Conservation (phyloP, 352 stramenopile genomes). For the Phytophthora pluvialis region DNA sequence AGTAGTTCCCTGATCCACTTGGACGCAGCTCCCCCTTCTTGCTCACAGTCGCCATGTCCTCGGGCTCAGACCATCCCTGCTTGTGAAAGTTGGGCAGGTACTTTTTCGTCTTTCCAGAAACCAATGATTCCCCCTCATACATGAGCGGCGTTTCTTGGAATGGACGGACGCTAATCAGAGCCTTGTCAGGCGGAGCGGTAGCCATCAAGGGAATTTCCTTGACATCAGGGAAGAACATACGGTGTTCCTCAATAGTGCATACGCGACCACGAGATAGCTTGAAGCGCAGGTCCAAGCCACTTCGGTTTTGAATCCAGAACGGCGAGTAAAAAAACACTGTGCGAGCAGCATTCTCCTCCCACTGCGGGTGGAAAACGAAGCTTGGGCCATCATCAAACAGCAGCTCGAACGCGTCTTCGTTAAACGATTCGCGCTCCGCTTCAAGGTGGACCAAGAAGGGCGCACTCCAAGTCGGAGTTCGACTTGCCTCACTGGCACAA, state of each 20-base stretch:
- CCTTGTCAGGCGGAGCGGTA: constrained; percentile 64
- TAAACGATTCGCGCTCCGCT: constrained; percentile 52
- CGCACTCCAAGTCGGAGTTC: constrained; percentile 58
- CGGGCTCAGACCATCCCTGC: constrained; percentile 69
- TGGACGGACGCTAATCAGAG: constrained; percentile 67
- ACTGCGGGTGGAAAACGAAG: constrained; percentile 75
- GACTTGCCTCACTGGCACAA: constrained; percentile 60
- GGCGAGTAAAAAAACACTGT: constrained; percentile 73
- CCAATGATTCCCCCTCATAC: constrained; percentile 64
- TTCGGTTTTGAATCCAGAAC: constrained; percentile 90
- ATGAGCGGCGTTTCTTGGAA: constrained; percentile 70
- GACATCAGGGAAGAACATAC: constrained; percentile 64
- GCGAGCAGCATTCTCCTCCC: constrained; percentile 60
- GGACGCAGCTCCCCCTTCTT: constrained; percentile 74
- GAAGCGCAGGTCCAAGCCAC: constrained; percentile 74
- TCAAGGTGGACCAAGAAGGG: constrained; percentile 71
- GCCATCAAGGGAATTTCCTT: constrained; percentile 74
- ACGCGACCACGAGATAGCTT: constrained; percentile 64
- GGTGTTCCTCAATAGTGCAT: constrained; percentile 74
- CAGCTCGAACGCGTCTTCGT: constrained; percentile 64
- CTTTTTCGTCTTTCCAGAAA: constrained; percentile 64
- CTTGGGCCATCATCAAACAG: constrained; percentile 66
- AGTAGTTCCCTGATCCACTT: constrained; percentile 50
- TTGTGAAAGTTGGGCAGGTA: constrained; percentile 78
- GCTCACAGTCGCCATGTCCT: constrained; percentile 78